Evolutionary conservation across 208 protist genomes (phyloP), one percentile per base, ranked within the genome.

Genomic region (Leishmania lainsoni): DNA sequence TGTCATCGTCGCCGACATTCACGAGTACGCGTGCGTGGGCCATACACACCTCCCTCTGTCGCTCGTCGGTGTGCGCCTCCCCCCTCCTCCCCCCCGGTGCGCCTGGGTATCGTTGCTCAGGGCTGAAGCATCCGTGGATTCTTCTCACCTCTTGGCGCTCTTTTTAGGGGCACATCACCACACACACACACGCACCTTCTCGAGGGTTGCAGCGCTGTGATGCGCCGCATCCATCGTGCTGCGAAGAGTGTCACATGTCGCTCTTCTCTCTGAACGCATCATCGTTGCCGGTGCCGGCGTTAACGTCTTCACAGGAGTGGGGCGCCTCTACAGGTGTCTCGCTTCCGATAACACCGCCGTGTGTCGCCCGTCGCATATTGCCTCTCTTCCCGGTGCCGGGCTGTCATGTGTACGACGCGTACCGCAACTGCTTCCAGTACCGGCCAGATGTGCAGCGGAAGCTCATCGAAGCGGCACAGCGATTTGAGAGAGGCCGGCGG

Each of bases 361-460:
- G 81, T 8, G 58, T 45, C 26, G 81, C 76, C 6, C 58, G 76
- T 12, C 81, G 81, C 39, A 59, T 85, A 22, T 17, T 81, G 59
- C 81, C 81, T 1, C 4, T 48, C n/a, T 78, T 81, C 76, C n/a
- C 71, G 0, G 45, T 61, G 29, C 75, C 75, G 0, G 76, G 73
- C 42, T 80, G 29, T 39, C 81, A 85, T 73, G 42, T 76, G 56
- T 83, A 88, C 75, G 78, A 88, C 70, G 54, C 78, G 16, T 76
- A 85, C 75, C 26, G 32, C 17, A 81, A 84, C 61, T 83, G 76
- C 70, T 80, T 86, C 26, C 78, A 70, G n/a, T 69, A 80, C 75
- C 78, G 78, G 0, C 82, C 79, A 20, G 77, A 79, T 63, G 72
- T 81, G 83, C 66, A 49, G 3, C 70, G 20, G 66, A 48, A 48